Evolutionary conservation across 768 basidiomycete species (phyloP).

Genomic region (Sarcomyxa edulis): DNA sequence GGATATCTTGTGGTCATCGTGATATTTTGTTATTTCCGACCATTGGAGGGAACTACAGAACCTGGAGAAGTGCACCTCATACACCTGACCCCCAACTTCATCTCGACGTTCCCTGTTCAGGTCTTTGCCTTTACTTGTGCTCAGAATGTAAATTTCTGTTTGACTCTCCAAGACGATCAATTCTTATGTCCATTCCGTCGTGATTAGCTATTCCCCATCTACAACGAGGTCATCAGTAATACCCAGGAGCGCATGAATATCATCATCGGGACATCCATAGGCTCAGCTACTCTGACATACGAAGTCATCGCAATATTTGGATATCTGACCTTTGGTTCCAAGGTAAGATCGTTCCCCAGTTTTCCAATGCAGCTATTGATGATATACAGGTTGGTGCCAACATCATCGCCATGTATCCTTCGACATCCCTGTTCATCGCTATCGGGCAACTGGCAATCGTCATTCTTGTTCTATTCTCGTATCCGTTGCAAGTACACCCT

Average conservation of each 20-base stretch:
- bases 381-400: slow-evolving; percentile 72
- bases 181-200: not conserved
- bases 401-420: slow-evolving; percentile 92
- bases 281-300: slow-evolving; percentile 77
- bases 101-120: slow-evolving; percentile 89
- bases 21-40: slow-evolving; percentile 72
- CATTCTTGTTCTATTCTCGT: slow-evolving; percentile 84
- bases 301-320: slow-evolving; percentile 86
- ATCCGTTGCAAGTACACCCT: slow-evolving; percentile 92
- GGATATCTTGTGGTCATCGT: slow-evolving; percentile 80
- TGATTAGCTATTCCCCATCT: slow-evolving; percentile 82
- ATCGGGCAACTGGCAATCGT: slow-evolving; percentile 92
- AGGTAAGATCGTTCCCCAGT: slow-evolving; percentile 35
- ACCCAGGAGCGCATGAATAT: slow-evolving; percentile 80
- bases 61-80: slow-evolving; percentile 67
- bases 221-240: slow-evolving; percentile 84
- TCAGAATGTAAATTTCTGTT: slow-evolving; percentile 65
- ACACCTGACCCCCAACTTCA: slow-evolving; percentile 70
- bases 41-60: slow-evolving; percentile 55
- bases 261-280: slow-evolving; percentile 86
- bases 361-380: too few species aligned
- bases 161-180: slow-evolving; percentile 4
- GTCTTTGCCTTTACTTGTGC: slow-evolving; percentile 91
- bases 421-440: slow-evolving; percentile 88
- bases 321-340: slow-evolving; percentile 90